These are phyloP conservation scores for Penicillium vulpinum DNA, from an alignment of 2,329 filamentous ascomycete genomes.

Conservation along the genomic window DNA sequence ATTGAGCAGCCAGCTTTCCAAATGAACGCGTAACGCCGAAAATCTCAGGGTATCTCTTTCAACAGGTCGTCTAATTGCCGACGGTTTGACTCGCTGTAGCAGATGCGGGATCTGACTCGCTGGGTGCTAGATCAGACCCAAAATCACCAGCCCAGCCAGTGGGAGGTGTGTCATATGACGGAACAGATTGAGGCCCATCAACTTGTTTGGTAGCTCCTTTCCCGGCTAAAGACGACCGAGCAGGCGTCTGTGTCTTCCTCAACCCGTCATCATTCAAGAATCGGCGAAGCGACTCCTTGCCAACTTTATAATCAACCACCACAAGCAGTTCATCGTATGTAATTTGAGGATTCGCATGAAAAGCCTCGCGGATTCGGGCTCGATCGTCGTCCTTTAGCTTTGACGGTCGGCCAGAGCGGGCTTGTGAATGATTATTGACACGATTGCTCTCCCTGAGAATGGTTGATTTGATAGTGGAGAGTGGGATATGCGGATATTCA, in stretches of 20 bases:
- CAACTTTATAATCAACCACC: slow-evolving; percentile 2
- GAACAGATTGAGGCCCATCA: neutral
- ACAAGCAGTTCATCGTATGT: neutral
- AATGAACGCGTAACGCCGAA: neutral
- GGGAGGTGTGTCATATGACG: neutral
- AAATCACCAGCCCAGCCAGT: neutral
- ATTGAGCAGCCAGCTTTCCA: neutral
- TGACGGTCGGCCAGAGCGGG: slow-evolving; percentile 2
- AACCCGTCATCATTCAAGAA: neutral
- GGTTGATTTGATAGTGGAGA: slow-evolving; percentile 13
- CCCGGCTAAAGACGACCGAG: neutral
- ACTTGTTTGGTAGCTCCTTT: neutral
- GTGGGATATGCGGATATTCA: slow-evolving; percentile 10
- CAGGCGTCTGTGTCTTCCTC: neutral
- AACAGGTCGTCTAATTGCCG: neutral
- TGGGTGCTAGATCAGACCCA: neutral
- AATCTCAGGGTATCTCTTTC: neutral
- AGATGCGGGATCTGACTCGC: neutral
- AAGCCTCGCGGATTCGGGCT: neutral
- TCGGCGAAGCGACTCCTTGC: slow-evolving; percentile 1
- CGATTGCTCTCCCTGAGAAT: slow-evolving; percentile 1
- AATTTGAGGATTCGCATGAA: neutral
- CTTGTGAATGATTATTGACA: slow-evolving; percentile 1
- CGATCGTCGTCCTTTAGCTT: slow-evolving; percentile 1
- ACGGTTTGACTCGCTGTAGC: neutral